Conservation (phyloP, 306 rosid genomes). For the Prunus armeniaca region DNA sequence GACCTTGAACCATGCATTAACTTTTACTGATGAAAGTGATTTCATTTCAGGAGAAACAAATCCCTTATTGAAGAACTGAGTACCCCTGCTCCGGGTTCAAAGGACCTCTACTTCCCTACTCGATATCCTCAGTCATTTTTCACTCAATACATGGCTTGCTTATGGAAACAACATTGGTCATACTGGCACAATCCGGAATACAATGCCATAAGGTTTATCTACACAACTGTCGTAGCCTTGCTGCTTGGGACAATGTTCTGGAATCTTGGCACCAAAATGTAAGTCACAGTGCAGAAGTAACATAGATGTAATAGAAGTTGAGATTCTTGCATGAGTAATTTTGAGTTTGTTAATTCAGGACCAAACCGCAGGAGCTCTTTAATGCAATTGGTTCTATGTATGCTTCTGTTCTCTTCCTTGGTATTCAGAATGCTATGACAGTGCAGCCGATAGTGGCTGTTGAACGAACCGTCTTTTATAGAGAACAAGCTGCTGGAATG, state of each 20-base stretch:
- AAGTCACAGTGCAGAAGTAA: background rate
- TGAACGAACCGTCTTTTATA: slow-evolving; percentile 48
- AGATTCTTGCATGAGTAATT: background rate
- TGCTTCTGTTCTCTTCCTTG: slow-evolving; percentile 42
- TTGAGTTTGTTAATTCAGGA: background rate
- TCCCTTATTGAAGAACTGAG: slow-evolving; percentile 39
- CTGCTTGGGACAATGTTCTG: slow-evolving; percentile 61
- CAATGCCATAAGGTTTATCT: slow-evolving; percentile 44
- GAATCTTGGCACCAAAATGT: slow-evolving; percentile 67
- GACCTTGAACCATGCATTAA: too few species aligned
- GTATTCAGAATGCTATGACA: slow-evolving; percentile 34
- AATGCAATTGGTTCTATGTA: slow-evolving; percentile 54
- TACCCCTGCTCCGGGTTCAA: slow-evolving; percentile 48
- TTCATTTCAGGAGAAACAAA: slow-evolving; percentile 51
- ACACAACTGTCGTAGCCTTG: slow-evolving; percentile 29
- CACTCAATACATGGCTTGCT: slow-evolving; percentile 56
- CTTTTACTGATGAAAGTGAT: background rate
- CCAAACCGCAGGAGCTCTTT: slow-evolving; percentile 38
- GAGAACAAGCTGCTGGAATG: slow-evolving; percentile 55
- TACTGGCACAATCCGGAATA: slow-evolving; percentile 56
- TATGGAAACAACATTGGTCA: slow-evolving; percentile 65
- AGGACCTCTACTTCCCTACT: slow-evolving; percentile 44
- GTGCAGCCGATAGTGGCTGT: slow-evolving; percentile 38
- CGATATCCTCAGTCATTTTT: slow-evolving; percentile 40
- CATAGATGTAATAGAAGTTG: background rate